Conservation (phyloP, 208 protist species). For the Acanthamoeba culbertsoni region DNA sequence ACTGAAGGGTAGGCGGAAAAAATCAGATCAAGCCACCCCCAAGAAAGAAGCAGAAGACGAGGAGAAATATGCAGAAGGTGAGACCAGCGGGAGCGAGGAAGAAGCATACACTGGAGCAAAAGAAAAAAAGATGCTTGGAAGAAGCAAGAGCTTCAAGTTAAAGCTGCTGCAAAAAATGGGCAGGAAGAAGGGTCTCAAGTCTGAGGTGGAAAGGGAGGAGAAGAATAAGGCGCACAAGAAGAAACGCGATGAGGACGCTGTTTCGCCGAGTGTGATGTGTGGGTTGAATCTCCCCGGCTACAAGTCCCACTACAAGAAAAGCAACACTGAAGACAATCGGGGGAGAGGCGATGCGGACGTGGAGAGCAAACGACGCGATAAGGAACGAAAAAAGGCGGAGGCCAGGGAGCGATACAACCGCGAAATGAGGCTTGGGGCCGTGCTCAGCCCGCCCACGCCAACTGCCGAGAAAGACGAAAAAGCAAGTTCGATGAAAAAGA, state of each 20-base stretch:
- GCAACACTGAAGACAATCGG: not conserved
- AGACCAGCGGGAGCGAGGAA: not conserved
- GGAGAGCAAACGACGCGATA: not conserved
- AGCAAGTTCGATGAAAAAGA: not conserved
- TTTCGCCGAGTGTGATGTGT: not conserved
- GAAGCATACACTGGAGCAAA: not conserved
- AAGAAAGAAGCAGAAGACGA: not conserved
- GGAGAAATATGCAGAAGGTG: not conserved
- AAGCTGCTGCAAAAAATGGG: not conserved
- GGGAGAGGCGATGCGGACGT: not conserved
- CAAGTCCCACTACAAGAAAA: not conserved
- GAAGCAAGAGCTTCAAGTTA: conserved; percentile 12
- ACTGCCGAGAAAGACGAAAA: not conserved
- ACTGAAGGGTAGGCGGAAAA: not conserved
- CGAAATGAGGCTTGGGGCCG: not conserved
- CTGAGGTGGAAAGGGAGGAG: not conserved
- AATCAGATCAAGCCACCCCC: no score
- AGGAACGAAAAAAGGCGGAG: not conserved
- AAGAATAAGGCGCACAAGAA: not conserved
- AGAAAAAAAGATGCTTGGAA: not conserved
- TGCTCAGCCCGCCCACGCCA: not conserved
- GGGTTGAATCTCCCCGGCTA: not conserved
- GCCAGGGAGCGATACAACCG: not conserved
- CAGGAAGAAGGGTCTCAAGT: no score
- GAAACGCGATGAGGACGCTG: not conserved